phyloP scores from a whole-genome alignment of 2,329 filamentous ascomycete genomes.

The Nothopassalora personata region DNA sequence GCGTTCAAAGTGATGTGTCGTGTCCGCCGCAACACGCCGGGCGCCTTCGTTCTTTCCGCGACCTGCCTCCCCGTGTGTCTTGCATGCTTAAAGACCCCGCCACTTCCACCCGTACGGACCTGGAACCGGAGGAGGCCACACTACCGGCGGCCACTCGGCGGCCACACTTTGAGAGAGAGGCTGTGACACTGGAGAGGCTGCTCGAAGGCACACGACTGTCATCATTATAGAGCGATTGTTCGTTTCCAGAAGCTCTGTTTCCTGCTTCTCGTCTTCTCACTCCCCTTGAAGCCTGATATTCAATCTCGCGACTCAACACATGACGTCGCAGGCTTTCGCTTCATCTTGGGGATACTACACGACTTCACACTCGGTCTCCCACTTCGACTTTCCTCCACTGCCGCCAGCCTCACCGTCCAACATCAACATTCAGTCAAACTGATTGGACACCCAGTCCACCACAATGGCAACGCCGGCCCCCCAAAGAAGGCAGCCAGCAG shows the following conservation, averaged over 20 bases:
- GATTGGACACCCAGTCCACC: background rate
- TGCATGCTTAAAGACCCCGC: too few relatives aligned
- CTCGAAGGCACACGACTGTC: background rate
- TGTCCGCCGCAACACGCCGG: too few relatives aligned
- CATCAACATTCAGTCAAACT: too few relatives aligned
- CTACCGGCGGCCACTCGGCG: background rate
- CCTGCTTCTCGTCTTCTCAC: background rate
- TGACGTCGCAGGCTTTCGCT: background rate
- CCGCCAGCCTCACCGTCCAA: background rate
- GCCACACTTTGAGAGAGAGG: background rate
- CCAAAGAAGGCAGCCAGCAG: background rate
- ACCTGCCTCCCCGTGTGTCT: background rate
- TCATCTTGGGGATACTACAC: background rate
- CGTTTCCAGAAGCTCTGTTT: background rate
- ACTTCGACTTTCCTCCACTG: background rate
- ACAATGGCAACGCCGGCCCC: background rate
- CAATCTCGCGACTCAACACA: background rate
- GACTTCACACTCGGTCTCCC: background rate
- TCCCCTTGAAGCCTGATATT: background rate
- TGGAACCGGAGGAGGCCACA: background rate
- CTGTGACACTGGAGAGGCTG: background rate
- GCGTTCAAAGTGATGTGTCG: background rate
- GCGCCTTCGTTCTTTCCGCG: background rate
- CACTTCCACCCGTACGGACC: background rate
- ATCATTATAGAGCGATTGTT: background rate